These are phyloP conservation scores for Kwoniella dendrophila DNA, from an alignment of 768 basidiomycete genomes.

Conservation along the genomic window DNA sequence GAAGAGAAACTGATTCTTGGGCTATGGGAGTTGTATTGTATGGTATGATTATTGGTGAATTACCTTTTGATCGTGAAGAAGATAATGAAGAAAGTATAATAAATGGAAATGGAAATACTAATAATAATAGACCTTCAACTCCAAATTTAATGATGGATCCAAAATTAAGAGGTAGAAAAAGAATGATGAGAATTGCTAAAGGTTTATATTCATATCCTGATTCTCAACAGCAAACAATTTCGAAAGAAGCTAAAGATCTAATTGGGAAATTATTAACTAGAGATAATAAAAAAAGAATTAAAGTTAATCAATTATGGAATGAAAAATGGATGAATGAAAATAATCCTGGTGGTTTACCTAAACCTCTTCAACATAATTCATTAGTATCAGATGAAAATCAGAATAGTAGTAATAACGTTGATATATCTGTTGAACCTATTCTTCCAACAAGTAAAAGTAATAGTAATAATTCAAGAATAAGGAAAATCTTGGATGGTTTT, in stretches of 20 bases:
- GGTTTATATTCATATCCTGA: constrained; percentile 73
- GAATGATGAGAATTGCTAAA: constrained; percentile 74
- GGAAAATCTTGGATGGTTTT: constrained; percentile 41
- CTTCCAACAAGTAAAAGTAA: neutral
- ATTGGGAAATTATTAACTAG: constrained; percentile 69
- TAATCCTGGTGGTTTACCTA: constrained; percentile 1
- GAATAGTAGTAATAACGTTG: neutral
- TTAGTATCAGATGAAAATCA: neutral
- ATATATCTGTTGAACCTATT: no score
- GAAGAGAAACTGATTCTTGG: constrained; percentile 83
- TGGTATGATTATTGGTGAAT: constrained; percentile 67
- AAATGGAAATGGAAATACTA: constrained; percentile 12
- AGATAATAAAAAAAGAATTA: constrained; percentile 65
- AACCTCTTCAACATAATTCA: neutral
- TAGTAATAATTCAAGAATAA: neutral
- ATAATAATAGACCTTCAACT: constrained; percentile 18
- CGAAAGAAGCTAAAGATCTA: constrained; percentile 57
- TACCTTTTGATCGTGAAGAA: constrained; percentile 67
- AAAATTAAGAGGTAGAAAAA: constrained; percentile 42
- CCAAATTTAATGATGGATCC: constrained; percentile 3
- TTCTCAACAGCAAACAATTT: constrained; percentile 36
- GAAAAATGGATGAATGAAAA: constrained; percentile 60
- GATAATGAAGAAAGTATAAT: constrained; percentile 6
- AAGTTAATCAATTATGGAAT: constrained; percentile 67
- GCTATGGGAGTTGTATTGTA: constrained; percentile 85